These are phyloP conservation scores for Leucocoprinus birnbaumii DNA, from an alignment of 768 basidiomycete species.

Conservation along the genomic window DNA sequence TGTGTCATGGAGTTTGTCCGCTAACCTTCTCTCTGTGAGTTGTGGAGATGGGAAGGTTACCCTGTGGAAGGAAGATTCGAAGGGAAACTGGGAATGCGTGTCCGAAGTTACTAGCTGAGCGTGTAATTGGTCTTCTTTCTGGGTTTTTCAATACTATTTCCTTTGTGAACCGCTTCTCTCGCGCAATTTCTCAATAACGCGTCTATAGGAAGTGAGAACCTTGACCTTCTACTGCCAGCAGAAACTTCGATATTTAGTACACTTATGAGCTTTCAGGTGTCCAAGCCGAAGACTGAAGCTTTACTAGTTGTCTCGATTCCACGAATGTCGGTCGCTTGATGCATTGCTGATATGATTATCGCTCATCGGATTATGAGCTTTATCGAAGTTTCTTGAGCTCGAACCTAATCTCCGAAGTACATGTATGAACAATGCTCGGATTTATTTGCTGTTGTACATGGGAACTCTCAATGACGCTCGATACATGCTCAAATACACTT, in stretches of 20 bases:
- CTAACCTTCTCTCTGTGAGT: constrained; percentile 93
- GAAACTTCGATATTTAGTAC: too few species aligned
- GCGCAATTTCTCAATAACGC: background rate
- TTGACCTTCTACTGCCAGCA: too few species aligned
- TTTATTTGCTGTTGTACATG: background rate
- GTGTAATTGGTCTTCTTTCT: background rate
- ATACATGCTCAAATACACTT: too few species aligned
- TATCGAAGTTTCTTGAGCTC: too few species aligned
- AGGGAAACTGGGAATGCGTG: constrained; percentile 95
- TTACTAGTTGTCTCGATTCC: too few species aligned
- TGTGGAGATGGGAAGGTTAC: constrained; percentile 98
- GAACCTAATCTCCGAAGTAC: too few species aligned
- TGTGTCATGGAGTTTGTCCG: constrained; percentile 97
- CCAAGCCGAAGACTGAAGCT: background rate
- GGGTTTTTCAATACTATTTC: background rate
- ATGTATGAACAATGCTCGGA: background rate
- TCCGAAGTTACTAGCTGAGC: constrained; percentile 84
- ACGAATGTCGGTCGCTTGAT: too few species aligned
- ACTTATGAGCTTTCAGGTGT: background rate
- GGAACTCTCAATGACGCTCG: background rate
- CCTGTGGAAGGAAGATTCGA: constrained; percentile 96
- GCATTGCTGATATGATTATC: too few species aligned
- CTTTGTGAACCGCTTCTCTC: background rate
- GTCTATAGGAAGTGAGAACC: too few species aligned
- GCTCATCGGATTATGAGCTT: too few species aligned